These are phyloP conservation scores for Venturia nashicola DNA, from an alignment of 2,329 filamentous ascomycete genomes.

Conservation along the genomic window DNA sequence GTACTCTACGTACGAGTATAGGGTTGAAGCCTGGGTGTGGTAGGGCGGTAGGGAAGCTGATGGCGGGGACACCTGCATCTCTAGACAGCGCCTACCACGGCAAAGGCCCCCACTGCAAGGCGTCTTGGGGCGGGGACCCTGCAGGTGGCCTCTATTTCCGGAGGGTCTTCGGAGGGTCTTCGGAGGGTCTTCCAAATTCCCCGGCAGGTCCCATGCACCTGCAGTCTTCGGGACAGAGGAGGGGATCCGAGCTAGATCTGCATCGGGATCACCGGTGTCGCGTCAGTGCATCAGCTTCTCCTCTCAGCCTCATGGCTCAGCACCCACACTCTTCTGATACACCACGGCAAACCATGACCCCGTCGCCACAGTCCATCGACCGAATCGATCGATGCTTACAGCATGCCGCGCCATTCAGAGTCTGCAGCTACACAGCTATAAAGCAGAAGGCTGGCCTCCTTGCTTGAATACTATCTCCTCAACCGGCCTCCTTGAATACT, in stretches of 20 bases:
- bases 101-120: no score
- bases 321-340: conserved; percentile 4
- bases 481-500: neutral
- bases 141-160: neutral
- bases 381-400: neutral
- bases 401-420: neutral
- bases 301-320: neutral
- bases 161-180: neutral
- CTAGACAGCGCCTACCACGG: no score
- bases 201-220: neutral
- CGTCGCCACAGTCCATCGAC: neutral
- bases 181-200: neutral
- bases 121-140: no score
- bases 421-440: neutral
- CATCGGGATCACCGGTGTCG: neutral
- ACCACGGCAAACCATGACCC: neutral
- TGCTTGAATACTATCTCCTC: neutral
- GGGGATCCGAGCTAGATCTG: neutral
- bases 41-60: no score
- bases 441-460: neutral
- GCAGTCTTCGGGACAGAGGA: neutral
- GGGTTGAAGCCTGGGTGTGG: no score
- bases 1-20: no score
- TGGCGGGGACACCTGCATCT: no score
- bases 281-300: neutral